Conservation (phyloP, 163 green algal species). For the Chlorella variabilis region DNA sequence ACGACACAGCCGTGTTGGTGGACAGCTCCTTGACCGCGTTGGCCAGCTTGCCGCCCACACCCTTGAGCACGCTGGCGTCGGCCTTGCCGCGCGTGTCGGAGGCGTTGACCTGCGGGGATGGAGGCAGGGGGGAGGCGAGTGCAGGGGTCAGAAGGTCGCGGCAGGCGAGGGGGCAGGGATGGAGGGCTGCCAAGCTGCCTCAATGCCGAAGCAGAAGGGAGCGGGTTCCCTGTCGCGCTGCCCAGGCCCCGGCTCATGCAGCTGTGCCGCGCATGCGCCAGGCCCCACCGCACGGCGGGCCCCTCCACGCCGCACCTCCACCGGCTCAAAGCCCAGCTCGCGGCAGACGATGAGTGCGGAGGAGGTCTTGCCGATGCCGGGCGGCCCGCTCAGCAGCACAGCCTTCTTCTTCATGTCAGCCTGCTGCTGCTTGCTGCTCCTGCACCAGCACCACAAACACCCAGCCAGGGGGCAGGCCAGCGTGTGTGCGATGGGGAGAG, state of each 20-base stretch:
- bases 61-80: constrained; percentile 71
- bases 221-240: too few relatives aligned
- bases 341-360: constrained; percentile 84
- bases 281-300: too few relatives aligned
- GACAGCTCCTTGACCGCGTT: constrained; percentile 95
- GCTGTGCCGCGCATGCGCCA: too few relatives aligned
- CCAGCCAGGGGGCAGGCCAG: neutral
- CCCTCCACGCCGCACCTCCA: too few relatives aligned
- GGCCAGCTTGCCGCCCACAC: constrained; percentile 79
- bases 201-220: too few relatives aligned
- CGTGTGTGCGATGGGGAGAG: neutral
- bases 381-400: constrained; percentile 91
- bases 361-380: constrained; percentile 98
- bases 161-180: neutral
- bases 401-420: constrained; percentile 90
- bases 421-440: neutral
- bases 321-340: constrained; percentile 82
- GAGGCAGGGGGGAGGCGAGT: neutral
- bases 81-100: constrained; percentile 93
- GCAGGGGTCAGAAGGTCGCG: neutral
- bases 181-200: too few relatives aligned
- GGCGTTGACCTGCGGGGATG: constrained; percentile 83
- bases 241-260: too few relatives aligned
- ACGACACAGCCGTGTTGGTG: constrained; percentile 77
- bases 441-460: neutral